phyloP scores from a whole-genome alignment of 257 asterid species.

The Plectranthus barbatus region DNA sequence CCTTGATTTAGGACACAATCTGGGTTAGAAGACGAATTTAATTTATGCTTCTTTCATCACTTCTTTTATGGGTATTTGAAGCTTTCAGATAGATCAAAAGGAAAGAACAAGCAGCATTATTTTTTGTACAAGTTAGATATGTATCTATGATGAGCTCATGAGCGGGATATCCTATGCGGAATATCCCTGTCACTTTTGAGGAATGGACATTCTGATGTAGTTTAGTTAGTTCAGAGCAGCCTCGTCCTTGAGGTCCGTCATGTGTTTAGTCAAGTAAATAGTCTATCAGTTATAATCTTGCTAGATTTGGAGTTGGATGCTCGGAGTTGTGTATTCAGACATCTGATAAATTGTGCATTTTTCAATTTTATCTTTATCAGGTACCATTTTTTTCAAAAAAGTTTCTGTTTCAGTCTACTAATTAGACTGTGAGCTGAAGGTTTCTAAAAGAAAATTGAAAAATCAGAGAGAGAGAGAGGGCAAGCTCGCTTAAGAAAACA shows the following conservation, averaged over 20 bases:
- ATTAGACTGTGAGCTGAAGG: neutral
- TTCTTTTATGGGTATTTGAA: neutral
- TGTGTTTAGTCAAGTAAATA: too few relatives aligned
- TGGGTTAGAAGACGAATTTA: neutral
- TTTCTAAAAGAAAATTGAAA: neutral
- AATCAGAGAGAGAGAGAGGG: neutral
- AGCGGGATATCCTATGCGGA: neutral
- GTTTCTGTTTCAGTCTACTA: neutral
- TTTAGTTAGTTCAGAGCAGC: too few relatives aligned
- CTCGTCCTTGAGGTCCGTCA: too few relatives aligned
- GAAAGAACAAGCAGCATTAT: neutral
- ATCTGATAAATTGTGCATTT: neutral
- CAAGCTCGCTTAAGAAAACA: neutral
- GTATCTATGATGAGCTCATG: neutral
- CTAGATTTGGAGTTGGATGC: too few relatives aligned
- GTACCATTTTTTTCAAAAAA: neutral
- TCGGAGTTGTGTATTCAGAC: too few relatives aligned
- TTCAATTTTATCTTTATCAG: neutral
- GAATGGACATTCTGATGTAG: too few relatives aligned
- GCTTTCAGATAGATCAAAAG: neutral
- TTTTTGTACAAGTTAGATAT: neutral
- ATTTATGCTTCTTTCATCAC: neutral
- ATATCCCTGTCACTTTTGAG: too few relatives aligned
- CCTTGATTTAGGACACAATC: neutral
- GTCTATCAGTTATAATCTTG: too few relatives aligned